Evolutionary conservation across 2,329 filamentous ascomycete species (phyloP).

Genomic region (Davidsoniella eucalypti): DNA sequence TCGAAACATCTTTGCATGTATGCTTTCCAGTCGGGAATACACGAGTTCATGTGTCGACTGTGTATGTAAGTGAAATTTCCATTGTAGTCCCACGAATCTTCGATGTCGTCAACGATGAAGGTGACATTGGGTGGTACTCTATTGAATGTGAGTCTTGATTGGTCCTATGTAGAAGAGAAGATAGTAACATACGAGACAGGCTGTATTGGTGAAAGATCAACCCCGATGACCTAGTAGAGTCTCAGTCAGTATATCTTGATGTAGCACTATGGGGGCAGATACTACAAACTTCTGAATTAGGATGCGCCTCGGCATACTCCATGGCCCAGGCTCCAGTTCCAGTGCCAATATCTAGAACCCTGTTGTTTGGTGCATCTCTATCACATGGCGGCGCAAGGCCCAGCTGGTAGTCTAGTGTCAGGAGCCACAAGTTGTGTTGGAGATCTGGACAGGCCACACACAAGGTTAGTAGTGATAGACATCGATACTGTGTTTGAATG

Average conservation of each 20-base stretch:
- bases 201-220: constrained; percentile 1
- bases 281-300: not conserved
- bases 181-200: not conserved
- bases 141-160: not conserved
- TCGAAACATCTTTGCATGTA: too few species aligned
- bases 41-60: not conserved
- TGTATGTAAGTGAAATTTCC: not conserved
- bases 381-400: not conserved
- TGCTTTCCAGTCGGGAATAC: not conserved
- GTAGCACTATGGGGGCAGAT: too few species aligned
- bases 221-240: not conserved
- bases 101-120: not conserved
- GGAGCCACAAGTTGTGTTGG: not conserved
- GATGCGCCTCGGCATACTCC: not conserved
- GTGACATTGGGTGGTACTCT: not conserved
- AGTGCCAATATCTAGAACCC: not conserved
- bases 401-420: not conserved
- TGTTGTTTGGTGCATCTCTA: not conserved
- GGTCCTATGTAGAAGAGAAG: too few species aligned
- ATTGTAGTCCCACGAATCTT: not conserved
- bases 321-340: constrained; percentile 1
- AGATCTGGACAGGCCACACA: not conserved
- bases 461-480: not conserved
- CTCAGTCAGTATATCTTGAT: not conserved
- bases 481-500: not conserved